phyloP scores from a whole-genome alignment of 306 rosid species.

The Mimosa bimucronata region DNA sequence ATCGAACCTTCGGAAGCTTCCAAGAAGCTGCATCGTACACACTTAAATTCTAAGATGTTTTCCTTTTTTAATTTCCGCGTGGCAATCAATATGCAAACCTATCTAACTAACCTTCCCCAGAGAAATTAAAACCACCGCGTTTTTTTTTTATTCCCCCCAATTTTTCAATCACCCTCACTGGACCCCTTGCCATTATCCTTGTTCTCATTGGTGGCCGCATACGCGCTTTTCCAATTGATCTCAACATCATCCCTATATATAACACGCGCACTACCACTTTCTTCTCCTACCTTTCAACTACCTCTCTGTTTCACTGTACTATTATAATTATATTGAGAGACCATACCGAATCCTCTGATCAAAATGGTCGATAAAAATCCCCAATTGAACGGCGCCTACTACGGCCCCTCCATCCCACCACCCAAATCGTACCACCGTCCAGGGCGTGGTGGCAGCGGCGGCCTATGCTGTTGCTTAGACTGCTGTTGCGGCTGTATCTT shows the following conservation, averaged over 20 bases:
- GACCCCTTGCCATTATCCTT: not conserved
- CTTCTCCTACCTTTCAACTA: not conserved
- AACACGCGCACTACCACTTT: not conserved
- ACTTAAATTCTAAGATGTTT: not conserved
- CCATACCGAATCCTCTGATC: not conserved
- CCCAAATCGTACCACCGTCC: slow-evolving; percentile 45
- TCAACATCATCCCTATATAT: not conserved
- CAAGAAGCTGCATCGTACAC: not conserved
- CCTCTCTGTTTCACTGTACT: not conserved
- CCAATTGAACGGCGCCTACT: slow-evolving; percentile 75
- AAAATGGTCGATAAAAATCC: slow-evolving; percentile 55
- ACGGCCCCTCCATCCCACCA: slow-evolving; percentile 85
- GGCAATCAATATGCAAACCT: not conserved
- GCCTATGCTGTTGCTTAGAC: slow-evolving; percentile 39
- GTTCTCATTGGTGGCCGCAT: not conserved
- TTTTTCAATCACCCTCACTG: not conserved
- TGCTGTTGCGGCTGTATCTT: slow-evolving; percentile 41
- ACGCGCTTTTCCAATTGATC: slow-evolving; percentile 8
- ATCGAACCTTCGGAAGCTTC: not conserved
- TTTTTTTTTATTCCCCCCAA: fast-evolving
- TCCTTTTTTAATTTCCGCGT: not conserved
- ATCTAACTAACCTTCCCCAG: not conserved
- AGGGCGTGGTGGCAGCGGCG: slow-evolving; percentile 46
- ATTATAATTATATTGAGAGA: not conserved
- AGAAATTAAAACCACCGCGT: slow-evolving; percentile 16